Evolutionary conservation across 169 alveolate genomes (phyloP).

Genomic region (Cryptosporidium ryanae): DNA sequence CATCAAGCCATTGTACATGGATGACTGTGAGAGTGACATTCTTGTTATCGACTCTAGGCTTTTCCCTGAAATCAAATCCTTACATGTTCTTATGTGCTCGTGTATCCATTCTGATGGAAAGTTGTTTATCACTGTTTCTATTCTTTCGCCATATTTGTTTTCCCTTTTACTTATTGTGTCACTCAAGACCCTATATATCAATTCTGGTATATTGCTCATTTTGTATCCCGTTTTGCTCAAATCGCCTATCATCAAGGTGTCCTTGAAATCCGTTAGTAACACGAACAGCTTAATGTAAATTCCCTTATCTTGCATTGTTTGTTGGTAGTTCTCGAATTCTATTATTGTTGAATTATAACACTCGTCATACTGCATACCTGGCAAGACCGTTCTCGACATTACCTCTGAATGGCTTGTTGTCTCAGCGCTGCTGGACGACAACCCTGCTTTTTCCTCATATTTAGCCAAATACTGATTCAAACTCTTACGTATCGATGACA

Average conservation of each 20-base stretch:
- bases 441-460: not conserved
- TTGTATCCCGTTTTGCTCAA: conserved; percentile 38
- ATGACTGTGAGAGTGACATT: conserved; percentile 6
- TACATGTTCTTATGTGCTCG: conserved; percentile 67
- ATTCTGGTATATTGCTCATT: conserved; percentile 45
- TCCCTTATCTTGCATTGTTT: conserved; percentile 32
- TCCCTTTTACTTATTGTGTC: not conserved
- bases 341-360: conserved; percentile 65
- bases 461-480: conserved; percentile 6
- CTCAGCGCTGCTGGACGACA: too few relatives aligned
- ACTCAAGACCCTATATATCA: conserved; percentile 11
- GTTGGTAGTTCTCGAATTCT: conserved; percentile 38
- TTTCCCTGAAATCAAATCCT: conserved; percentile 44
- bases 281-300: conserved; percentile 27
- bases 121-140: conserved; percentile 50
- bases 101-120: conserved; percentile 75
- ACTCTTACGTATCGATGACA: conserved; percentile 15
- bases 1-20: not conserved
- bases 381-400: conserved; percentile 64
- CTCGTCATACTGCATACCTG: conserved; percentile 73
- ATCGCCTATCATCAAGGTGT: conserved; percentile 60
- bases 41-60: conserved; percentile 40
- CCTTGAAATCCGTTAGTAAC: conserved; percentile 53
- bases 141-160: not conserved
- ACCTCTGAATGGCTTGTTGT: conserved; percentile 4